These are phyloP conservation scores for Apophysomyces sp. DNA, from an alignment of 371 early-diverging fungal genomes.

Conservation along the genomic window DNA sequence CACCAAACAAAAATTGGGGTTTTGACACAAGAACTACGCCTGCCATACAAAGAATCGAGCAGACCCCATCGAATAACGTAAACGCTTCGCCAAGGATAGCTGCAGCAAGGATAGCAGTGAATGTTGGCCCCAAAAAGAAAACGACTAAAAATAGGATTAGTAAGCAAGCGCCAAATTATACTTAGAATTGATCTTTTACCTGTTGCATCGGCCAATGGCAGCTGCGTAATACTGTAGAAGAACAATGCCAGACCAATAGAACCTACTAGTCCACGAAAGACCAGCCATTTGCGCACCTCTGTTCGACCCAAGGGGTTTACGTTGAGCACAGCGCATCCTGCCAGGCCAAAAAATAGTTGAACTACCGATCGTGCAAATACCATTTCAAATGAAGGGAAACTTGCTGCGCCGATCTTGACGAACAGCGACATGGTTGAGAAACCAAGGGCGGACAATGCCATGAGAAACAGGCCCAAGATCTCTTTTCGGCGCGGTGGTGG, in stretches of 20 bases:
- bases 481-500: conserved; percentile 10
- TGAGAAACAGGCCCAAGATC: conserved; percentile 32
- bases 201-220: conserved; percentile 78
- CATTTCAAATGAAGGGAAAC: conserved; percentile 64
- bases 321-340: conserved; percentile 46
- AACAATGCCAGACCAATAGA: conserved; percentile 65
- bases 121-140: conserved; percentile 75
- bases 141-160: conserved; percentile 32
- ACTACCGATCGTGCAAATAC: conserved; percentile 69
- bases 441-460: conserved; percentile 67
- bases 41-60: conserved; percentile 52
- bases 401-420: conserved; percentile 58
- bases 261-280: conserved; percentile 65
- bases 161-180: background rate
- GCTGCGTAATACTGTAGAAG: conserved; percentile 64
- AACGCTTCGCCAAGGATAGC: conserved; percentile 61
- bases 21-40: conserved; percentile 67
- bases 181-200: too few relatives aligned
- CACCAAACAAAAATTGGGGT: conserved; percentile 57
- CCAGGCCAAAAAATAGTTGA: conserved; percentile 58
- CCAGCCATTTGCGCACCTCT: conserved; percentile 50
- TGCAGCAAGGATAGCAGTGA: conserved; percentile 68
- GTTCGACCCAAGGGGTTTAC: conserved; percentile 59
- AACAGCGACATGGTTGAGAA: conserved; percentile 69
- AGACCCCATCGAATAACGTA: conserved; percentile 51